Base-by-base conservation (phyloP, 768 basidiomycete genomes). In the Thelephora aurantiotincta region DNA sequence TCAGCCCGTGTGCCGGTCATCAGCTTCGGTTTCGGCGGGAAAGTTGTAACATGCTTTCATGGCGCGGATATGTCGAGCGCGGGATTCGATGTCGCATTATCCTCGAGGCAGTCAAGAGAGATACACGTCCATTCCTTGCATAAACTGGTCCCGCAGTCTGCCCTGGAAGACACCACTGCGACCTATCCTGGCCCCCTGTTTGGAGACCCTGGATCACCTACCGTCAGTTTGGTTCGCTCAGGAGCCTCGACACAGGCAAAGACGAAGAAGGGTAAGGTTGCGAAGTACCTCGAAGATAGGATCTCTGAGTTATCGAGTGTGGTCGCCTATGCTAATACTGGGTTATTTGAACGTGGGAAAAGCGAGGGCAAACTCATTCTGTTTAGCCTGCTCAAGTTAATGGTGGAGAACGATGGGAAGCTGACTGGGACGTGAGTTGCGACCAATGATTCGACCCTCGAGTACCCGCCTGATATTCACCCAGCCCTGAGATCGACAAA, bases 21-120 rank as follows among this genome's bases (percentile, higher is more conserved):
- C 47, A 83, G 78, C 51, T 96, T 97, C 56, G 94, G 94, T 0
- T 92, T 93, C 56, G 91, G 91, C n/a, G 93, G 93, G 11, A 84
- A 83, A 57, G 56, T 97, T 49, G 73, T 93, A 7, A 82, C 88
- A 6, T 93, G 87, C 61, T 96, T 94, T 68, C 90, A 88, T 54
- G 74, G 76, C 9, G 50, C 57, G 26, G 16, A 16, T 22, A 22
- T 41, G 22, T 71, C 75, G 45, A 66, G 74, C 11, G 78, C 82
- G 16, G 81, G 84, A 37, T 82, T 88, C 59, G 82, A 89, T 61
- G 77, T 87, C 43, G 80, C 84, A 1, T 66, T 88, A 20, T 75
- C 82, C 11, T 76, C 80, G 13, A 75, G 83, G 26, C 77, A 77
- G 44, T 77, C 81, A 11, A 82, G 80, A 1, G 73, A 75, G 35